Evolutionary conservation across 371 early-diverging fungal species (phyloP).

Genomic region (Mucor irregularis): DNA sequence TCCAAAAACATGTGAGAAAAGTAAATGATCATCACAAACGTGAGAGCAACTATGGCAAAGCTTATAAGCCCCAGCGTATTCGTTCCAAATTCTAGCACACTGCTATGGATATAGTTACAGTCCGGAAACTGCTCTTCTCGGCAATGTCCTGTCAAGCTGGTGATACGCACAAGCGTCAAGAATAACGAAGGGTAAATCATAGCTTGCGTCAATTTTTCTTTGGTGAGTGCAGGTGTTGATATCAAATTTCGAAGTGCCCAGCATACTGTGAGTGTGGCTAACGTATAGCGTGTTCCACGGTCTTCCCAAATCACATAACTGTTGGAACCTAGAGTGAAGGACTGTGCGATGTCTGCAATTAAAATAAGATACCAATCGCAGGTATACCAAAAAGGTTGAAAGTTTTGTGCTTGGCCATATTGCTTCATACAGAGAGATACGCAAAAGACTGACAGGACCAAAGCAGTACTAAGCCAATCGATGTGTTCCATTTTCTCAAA

Average conservation of each 20-base stretch:
- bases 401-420: background rate
- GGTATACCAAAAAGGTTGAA: background rate
- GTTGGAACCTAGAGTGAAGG: constrained; percentile 77
- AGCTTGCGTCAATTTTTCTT: background rate
- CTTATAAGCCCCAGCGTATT: background rate
- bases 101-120: constrained; percentile 54
- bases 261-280: constrained; percentile 28
- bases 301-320: constrained; percentile 91
- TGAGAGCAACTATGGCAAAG: background rate
- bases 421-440: background rate
- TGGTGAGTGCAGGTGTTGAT: background rate
- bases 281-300: constrained; percentile 56
- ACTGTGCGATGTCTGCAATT: constrained; percentile 48
- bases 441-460: constrained; percentile 6
- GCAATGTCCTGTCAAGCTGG: constrained; percentile 73
- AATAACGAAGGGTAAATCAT: constrained; percentile 32
- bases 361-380: constrained; percentile 15
- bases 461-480: constrained; percentile 29
- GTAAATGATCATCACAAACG: background rate
- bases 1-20: background rate
- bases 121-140: constrained; percentile 84
- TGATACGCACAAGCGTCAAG: constrained; percentile 59
- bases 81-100: constrained; percentile 17
- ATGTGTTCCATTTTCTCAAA: constrained; percentile 44
- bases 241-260: constrained; percentile 19